Percentiles rank a stretch among this genome's conserved stretches.
phyloP scores from a whole-genome alignment of 192 early-diverging fungal species.

The Gonapodya prolifera region DNA sequence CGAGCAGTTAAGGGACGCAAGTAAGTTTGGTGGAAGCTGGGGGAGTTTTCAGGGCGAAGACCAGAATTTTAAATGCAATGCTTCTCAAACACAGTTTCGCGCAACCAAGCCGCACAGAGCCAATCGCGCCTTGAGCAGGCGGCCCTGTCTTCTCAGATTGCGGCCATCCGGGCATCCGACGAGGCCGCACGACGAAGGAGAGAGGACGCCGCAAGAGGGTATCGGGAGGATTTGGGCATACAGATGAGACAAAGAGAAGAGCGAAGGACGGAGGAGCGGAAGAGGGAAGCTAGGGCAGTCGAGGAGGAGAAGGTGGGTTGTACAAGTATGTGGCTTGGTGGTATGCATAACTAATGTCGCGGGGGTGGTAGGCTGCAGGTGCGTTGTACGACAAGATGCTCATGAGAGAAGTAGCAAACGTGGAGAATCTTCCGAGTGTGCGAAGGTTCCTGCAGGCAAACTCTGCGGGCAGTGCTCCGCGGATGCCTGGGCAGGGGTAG shows the following conservation, averaged over 20 bases:
- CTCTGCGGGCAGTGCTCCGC: not conserved
- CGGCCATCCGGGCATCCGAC: constrained; percentile 16
- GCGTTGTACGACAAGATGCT: not conserved
- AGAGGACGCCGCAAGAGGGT: constrained; percentile 8
- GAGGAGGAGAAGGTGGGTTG: constrained; percentile 13
- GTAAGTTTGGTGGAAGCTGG: constrained; percentile 10
- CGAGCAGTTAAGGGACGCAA: constrained; percentile 24
- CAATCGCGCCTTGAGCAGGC: constrained; percentile 20
- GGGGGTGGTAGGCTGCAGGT: not conserved
- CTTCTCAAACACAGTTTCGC: too few species aligned
- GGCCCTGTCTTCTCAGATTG: constrained; percentile 20
- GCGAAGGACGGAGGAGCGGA: constrained; percentile 11
- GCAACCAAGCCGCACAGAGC: constrained; percentile 17
- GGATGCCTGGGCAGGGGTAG: too few species aligned
- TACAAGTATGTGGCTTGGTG: constrained; percentile 6
- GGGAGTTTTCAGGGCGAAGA: not conserved
- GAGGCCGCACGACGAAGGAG: constrained; percentile 14
- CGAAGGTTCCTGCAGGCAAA: not conserved
- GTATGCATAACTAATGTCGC: too few species aligned
- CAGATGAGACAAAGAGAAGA: constrained; percentile 24
- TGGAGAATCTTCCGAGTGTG: not conserved
- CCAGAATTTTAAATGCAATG: not conserved
- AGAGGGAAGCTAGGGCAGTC: constrained; percentile 8
- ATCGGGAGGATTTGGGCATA: constrained; percentile 16
- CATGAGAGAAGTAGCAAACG: not conserved